These are phyloP conservation scores for Fusarium camptoceras DNA, from an alignment of 2,329 filamentous ascomycete species.

Conservation along the genomic window DNA sequence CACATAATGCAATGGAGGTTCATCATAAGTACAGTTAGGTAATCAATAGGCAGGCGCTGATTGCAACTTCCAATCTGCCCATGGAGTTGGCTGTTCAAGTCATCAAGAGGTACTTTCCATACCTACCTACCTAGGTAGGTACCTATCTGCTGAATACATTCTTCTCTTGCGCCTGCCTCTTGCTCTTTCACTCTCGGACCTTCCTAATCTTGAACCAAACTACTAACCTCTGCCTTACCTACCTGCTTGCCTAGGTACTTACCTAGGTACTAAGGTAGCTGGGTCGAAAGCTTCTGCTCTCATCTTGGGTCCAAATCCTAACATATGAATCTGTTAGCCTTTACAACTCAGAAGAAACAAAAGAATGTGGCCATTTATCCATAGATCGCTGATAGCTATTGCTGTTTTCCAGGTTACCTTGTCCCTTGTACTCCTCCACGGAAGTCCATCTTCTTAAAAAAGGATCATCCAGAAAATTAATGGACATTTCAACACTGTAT, in stretches of 20 bases:
- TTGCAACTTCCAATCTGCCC: neutral
- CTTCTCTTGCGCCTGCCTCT: neutral
- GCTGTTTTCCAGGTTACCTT: constrained; percentile 44
- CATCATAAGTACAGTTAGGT: neutral
- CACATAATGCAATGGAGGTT: neutral
- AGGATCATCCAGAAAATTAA: constrained; percentile 35
- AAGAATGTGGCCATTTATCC: constrained; percentile 45
- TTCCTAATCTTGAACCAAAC: neutral
- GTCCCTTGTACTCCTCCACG: constrained; percentile 39
- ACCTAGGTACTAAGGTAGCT: neutral
- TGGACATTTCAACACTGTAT: constrained; percentile 37
- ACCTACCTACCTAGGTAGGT: too few relatives aligned
- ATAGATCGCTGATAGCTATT: constrained; percentile 44
- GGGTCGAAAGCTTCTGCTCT: neutral
- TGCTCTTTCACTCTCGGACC: neutral
- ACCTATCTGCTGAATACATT: neutral
- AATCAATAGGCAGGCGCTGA: neutral
- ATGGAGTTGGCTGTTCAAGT: neutral
- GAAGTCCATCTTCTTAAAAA: neutral
- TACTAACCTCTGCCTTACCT: neutral
- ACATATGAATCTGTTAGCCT: neutral
- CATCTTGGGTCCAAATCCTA: neutral
- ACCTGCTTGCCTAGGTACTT: neutral
- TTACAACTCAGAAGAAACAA: neutral
- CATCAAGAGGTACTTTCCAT: neutral